Percentiles rank a stretch among this genome's conserved stretches.
phyloP scores from a whole-genome alignment of 257 asterid species.

The Capsicum baccatum region DNA sequence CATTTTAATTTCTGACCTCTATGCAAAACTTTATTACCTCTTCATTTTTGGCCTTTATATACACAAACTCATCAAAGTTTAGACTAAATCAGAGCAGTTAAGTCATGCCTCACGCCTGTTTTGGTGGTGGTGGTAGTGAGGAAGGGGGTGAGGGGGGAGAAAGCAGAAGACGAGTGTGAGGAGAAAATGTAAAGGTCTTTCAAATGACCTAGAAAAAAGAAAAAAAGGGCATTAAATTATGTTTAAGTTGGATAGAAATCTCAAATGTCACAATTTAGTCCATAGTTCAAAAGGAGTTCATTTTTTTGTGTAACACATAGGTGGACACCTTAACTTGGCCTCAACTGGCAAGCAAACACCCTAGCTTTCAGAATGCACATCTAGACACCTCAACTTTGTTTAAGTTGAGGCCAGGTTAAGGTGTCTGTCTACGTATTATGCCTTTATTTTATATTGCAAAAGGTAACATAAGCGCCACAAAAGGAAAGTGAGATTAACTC shows the following conservation, averaged over 20 bases:
- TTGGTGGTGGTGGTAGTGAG: not conserved
- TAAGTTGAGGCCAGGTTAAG: too few relatives aligned
- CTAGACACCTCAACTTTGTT: too few relatives aligned
- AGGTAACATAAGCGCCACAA: not conserved
- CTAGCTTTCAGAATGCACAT: too few relatives aligned
- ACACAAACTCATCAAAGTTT: not conserved
- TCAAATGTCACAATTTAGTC: conserved; percentile 12
- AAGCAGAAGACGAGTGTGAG: conserved; percentile 1
- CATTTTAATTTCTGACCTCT: conserved; percentile 17
- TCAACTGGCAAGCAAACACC: too few relatives aligned
- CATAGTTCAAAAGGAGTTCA: not conserved
- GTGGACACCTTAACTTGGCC: too few relatives aligned
- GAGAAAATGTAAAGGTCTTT: not conserved
- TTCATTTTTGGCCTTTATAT: not conserved
- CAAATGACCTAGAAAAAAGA: not conserved
- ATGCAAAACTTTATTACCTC: conserved; percentile 4
- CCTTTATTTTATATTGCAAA: not conserved
- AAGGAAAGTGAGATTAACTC: not conserved
- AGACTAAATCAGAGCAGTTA: not conserved
- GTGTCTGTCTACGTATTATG: too few relatives aligned
- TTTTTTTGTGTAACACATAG: too few relatives aligned
- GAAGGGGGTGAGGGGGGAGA: not conserved
- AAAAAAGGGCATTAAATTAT: not conserved
- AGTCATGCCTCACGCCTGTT: not conserved
- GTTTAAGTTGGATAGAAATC: conserved; percentile 25